Percentiles rank a stretch among this genome's conserved stretches.
phyloP scores from a whole-genome alignment of 768 basidiomycete species.

The Sporobolomyces roseus region DNA sequence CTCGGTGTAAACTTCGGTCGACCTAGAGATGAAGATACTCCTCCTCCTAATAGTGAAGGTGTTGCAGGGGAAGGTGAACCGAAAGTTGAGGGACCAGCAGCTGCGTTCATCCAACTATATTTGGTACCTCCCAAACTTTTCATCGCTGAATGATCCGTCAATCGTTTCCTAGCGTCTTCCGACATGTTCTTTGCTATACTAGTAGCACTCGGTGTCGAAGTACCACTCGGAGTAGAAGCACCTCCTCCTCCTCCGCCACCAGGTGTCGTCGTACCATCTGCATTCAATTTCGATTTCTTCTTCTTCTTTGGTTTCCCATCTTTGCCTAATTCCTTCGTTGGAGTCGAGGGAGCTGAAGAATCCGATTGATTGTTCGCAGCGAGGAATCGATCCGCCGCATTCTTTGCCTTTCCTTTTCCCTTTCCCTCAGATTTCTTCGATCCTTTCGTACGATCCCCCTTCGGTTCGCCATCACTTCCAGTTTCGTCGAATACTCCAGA shows the following conservation, averaged over 20 bases:
- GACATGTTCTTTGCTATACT: conserved; percentile 81
- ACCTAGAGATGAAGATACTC: conserved; percentile 14
- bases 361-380: conserved; percentile 16
- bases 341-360: conserved; percentile 17
- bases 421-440: conserved; percentile 51
- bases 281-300: conserved; percentile 65
- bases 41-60: neutral
- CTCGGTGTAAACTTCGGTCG: conserved; percentile 34
- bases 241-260: neutral
- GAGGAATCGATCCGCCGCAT: conserved; percentile 8
- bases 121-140: conserved; percentile 73
- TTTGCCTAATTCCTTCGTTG: conserved; percentile 27
- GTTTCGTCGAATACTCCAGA: neutral
- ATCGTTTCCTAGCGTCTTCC: conserved; percentile 84
- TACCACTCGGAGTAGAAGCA: conserved; percentile 1
- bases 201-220: conserved; percentile 3
- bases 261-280: neutral
- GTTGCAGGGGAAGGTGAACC: conserved; percentile 23
- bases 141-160: conserved; percentile 82
- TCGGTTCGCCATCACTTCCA: neutral
- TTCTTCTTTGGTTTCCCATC: conserved; percentile 54
- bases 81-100: too few species aligned
- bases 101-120: conserved; percentile 83
- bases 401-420: conserved; percentile 32
- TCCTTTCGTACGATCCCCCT: conserved; percentile 20